Evolutionary conservation across 495 filamentous ascomycete species (phyloP).

Genomic region (Thozetella sp.): DNA sequence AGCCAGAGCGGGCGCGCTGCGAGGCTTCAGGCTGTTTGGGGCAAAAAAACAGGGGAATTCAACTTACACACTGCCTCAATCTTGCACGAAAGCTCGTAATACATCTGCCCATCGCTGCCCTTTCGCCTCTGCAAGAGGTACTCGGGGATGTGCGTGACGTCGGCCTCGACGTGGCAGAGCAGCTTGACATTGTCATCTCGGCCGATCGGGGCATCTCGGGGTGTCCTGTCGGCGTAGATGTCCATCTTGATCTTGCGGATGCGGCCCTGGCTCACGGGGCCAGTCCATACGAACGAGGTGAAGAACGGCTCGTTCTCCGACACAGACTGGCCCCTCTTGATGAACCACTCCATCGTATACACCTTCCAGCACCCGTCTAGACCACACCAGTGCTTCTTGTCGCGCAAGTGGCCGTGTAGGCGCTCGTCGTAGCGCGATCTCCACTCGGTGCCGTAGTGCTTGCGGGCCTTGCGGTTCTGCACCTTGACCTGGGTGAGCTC

Average conservation of each 20-base stretch:
- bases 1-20: neutral
- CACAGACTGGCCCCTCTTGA: slow-evolving; percentile 24
- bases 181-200: slow-evolving; percentile 21
- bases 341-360: slow-evolving; percentile 31
- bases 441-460: slow-evolving; percentile 47
- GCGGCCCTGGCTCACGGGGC: slow-evolving; percentile 21
- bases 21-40: neutral
- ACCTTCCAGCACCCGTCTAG: slow-evolving; percentile 23
- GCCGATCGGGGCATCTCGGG: slow-evolving; percentile 16
- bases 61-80: slow-evolving; percentile 32
- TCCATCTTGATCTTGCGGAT: slow-evolving; percentile 19
- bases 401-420: slow-evolving; percentile 21
- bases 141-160: slow-evolving; percentile 30
- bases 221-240: slow-evolving; percentile 24
- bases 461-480: slow-evolving; percentile 46
- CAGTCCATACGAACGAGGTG: slow-evolving; percentile 16
- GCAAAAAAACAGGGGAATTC: neutral
- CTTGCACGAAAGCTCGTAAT: slow-evolving; percentile 24
- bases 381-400: slow-evolving; percentile 21
- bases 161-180: slow-evolving; percentile 26
- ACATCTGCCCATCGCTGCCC: slow-evolving; percentile 27
- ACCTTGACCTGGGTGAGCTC: slow-evolving; percentile 38
- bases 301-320: slow-evolving; percentile 28
- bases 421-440: slow-evolving; percentile 29
- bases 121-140: slow-evolving; percentile 11